phyloP scores from a whole-genome alignment of 371 early-diverging fungal genomes.

The Coemansia sp. region DNA sequence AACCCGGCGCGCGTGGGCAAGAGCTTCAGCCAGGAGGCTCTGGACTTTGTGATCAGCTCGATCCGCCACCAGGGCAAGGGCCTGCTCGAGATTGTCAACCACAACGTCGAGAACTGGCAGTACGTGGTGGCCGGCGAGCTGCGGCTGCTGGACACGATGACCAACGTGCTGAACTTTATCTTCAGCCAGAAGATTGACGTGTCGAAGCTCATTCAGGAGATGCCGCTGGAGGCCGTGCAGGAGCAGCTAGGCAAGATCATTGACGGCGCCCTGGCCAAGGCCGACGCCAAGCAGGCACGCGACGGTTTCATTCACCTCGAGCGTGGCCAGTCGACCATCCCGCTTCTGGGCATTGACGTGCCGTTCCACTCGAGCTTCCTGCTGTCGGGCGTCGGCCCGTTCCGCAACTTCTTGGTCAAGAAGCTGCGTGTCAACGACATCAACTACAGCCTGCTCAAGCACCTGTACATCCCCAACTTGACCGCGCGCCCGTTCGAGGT shows the following conservation, averaged over 20 bases:
- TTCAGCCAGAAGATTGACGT: slow-evolving; percentile 72
- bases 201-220: slow-evolving; percentile 79
- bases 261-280: slow-evolving; percentile 72
- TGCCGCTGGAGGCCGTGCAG: slow-evolving; percentile 85
- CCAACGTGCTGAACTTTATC: slow-evolving; percentile 87
- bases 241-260: slow-evolving; percentile 80
- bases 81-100: slow-evolving; percentile 95
- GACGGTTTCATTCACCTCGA: slow-evolving; percentile 72
- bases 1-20: slow-evolving; percentile 90
- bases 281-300: slow-evolving; percentile 60
- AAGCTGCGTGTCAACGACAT: slow-evolving; percentile 84
- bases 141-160: slow-evolving; percentile 80
- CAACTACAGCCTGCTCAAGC: slow-evolving; percentile 76
- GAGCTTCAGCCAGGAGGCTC: slow-evolving; percentile 78
- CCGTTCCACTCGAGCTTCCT: slow-evolving; percentile 98
- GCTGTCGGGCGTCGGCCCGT: slow-evolving; percentile 88
- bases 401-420: slow-evolving; percentile 86
- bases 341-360: slow-evolving; percentile 91
- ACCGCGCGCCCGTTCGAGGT: slow-evolving; percentile 90
- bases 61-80: slow-evolving; percentile 70
- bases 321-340: slow-evolving; percentile 92
- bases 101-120: slow-evolving; percentile 97
- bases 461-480: slow-evolving; percentile 95
- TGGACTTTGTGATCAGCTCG: slow-evolving; percentile 82
- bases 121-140: slow-evolving; percentile 94